These are phyloP conservation scores for Brassica carinata DNA, from an alignment of 345 rosid genomes.

Conservation along the genomic window DNA sequence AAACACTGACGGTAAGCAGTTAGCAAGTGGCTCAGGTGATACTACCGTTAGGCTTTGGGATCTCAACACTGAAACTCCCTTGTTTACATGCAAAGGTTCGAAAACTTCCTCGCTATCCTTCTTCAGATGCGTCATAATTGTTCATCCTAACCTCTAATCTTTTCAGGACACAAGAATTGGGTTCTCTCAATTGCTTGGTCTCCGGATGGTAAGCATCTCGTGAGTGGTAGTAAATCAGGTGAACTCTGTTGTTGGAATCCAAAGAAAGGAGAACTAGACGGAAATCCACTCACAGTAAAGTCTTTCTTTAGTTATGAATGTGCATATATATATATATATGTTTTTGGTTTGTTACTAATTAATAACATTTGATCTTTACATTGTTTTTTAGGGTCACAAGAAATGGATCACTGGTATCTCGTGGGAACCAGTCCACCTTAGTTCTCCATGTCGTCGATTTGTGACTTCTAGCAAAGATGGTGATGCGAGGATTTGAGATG, in stretches of 20 bases:
- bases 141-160: conserved; percentile 1
- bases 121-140: not conserved
- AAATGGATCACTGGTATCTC: conserved; percentile 98
- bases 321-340: not conserved
- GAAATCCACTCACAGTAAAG: conserved; percentile 64
- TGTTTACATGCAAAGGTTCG: conserved; percentile 89
- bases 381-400: conserved; percentile 75
- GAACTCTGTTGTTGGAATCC: conserved; percentile 89
- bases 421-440: conserved; percentile 95
- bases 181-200: conserved; percentile 96
- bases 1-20: conserved; percentile 81
- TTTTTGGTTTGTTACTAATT: conserved; percentile 9
- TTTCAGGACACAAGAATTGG: conserved; percentile 96
- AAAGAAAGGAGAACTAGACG: conserved; percentile 72
- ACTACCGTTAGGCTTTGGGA: conserved; percentile 96
- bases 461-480: conserved; percentile 98
- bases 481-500: conserved; percentile 95
- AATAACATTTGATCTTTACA: conserved; percentile 3
- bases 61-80: conserved; percentile 85
- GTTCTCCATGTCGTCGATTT: conserved; percentile 85
- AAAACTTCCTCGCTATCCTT: not conserved
- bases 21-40: conserved; percentile 99
- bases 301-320: not conserved
- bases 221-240: conserved; percentile 88
- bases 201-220: conserved; percentile 90